Evolutionary conservation across 2,329 filamentous ascomycete species (phyloP).

Genomic region (Cercospora berteroae): DNA sequence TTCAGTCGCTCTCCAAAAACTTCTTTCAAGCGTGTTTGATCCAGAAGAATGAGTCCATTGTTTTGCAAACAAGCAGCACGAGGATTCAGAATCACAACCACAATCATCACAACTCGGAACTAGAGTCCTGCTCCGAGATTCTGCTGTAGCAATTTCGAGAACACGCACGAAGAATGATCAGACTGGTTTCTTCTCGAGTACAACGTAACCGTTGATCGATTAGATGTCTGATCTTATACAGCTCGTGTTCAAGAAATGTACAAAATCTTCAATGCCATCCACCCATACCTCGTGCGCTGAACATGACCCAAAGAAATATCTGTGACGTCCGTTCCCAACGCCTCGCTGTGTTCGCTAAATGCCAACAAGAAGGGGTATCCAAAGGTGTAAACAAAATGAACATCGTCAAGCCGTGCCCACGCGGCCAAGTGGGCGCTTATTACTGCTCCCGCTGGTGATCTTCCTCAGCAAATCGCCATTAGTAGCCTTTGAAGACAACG

Average conservation of each 20-base stretch:
- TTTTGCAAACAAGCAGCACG: background rate
- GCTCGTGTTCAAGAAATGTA: background rate
- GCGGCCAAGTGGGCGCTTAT: background rate
- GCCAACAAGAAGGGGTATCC: background rate
- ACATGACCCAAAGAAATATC: background rate
- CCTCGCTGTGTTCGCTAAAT: background rate
- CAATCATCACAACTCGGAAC: background rate
- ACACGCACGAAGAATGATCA: background rate
- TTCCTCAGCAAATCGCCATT: constrained; percentile 7
- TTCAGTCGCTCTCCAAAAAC: background rate
- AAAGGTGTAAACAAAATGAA: background rate
- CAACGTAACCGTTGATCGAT: background rate
- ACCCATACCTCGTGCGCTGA: background rate
- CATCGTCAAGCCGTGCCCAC: background rate
- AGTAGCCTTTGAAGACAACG: background rate
- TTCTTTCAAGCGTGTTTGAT: background rate
- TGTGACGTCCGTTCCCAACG: background rate
- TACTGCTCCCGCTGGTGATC: background rate
- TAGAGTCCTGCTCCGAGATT: background rate
- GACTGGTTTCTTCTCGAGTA: background rate
- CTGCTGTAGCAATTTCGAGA: background rate
- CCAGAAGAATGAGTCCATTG: background rate
- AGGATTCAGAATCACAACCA: background rate
- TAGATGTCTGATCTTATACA: background rate
- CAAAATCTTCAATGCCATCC: background rate